These are phyloP conservation scores for Narthecium ossifragum DNA, from an alignment of 106 monocot species.

Conservation along the genomic window DNA sequence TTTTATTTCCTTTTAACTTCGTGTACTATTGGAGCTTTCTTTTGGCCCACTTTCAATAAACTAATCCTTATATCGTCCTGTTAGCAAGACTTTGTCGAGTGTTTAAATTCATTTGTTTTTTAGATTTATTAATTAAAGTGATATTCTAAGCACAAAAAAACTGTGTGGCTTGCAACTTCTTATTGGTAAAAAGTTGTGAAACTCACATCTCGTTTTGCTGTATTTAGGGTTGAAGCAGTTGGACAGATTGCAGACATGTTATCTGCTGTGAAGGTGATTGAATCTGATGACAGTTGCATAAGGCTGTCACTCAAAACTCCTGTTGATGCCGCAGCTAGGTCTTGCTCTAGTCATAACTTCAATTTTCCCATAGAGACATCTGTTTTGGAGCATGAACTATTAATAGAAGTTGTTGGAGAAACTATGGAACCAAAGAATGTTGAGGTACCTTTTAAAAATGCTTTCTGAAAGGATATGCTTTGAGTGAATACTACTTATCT, in stretches of 20 bases:
- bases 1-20: no score
- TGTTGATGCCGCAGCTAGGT: conserved; percentile 23
- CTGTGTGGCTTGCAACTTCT: no score
- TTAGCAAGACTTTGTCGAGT: no score
- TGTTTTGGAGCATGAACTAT: conserved; percentile 54
- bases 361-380: conserved; percentile 26
- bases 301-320: conserved; percentile 52
- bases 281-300: conserved; percentile 48
- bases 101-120: no score
- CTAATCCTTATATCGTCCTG: no score
- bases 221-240: conserved; percentile 49
- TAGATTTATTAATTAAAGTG: no score
- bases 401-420: conserved; percentile 47
- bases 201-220: no score
- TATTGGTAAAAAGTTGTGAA: no score
- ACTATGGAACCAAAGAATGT: conserved; percentile 49
- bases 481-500: no score
- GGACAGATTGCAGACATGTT: conserved; percentile 41
- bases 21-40: no score
- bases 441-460: conserved; percentile 34
- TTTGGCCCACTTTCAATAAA: no score
- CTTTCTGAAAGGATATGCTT: background rate
- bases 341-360: conserved; percentile 18
- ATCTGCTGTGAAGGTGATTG: conserved; percentile 52
- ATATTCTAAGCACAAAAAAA: no score